Base-by-base conservation (phyloP, 2,329 filamentous ascomycete species). In the Nemania diffusa region DNA sequence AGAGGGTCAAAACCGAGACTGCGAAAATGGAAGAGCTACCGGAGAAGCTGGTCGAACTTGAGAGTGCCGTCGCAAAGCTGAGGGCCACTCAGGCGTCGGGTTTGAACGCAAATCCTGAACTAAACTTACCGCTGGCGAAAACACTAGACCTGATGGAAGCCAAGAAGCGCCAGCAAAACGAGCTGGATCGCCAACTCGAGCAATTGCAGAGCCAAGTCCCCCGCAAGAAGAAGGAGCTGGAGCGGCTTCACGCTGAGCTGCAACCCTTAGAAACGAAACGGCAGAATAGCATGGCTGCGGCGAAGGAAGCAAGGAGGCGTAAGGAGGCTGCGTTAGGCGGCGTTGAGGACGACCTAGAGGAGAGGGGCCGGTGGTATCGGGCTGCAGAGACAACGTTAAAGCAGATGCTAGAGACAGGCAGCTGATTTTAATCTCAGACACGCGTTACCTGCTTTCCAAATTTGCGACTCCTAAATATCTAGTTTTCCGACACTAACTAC, bases 341-440 rank as follows among this genome's bases (percentile, higher is more conserved):
- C 5, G 87, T 89, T 48, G 87, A 88, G 17, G 91, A 93, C 73
- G 91, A 94, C 73, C 78, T 94, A 34, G 92, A 94, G 77, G 90
- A 92, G 78, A 85, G 89, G 72, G 92, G 90, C 5, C 83, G 91
- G 71, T 95, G 92, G 92, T 89, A 90, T 80, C 86, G 88, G 71
- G 90, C 89, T 20, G 88, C 88, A n/a, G 91, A 93, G 75, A 80
- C 82, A 8, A 85, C 83, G 13, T 77, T 94, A 77, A 88, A 81
- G 74, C 84, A 86, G 65, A 88, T 92, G 79, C 76, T 93, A 72
- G 88, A 89, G 70, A 81, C 89, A 20, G 65, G 71, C 11, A 34
- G 56, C 20, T 75, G 57, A 70, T 22, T n/a, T 44, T 11, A 9
- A 15, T n/a, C 7, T 3, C 3, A 42, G n/a, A 24, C 26, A 34